A percentile compares a stretch with the other conserved stretches of the same genome.
phyloP scores from a whole-genome alignment of 805 yeast genomes.

The Torulaspora gathmanii region DNA sequence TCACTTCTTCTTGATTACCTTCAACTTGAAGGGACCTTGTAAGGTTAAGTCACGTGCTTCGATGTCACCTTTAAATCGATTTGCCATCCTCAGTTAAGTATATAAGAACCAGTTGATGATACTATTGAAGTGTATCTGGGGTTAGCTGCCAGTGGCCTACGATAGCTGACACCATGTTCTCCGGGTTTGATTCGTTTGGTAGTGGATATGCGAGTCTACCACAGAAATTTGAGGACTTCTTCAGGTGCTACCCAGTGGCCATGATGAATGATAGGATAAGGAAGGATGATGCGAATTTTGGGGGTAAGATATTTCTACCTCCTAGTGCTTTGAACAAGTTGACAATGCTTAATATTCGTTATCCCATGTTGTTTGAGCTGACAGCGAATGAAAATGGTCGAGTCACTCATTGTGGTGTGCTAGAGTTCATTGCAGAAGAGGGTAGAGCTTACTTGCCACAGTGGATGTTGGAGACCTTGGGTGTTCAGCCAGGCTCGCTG shows the following conservation, averaged over 20 bases:
- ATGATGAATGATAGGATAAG: conserved; percentile 79
- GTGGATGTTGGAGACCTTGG: conserved; percentile 88
- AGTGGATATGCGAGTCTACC: conserved; percentile 33
- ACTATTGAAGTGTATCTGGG: neutral
- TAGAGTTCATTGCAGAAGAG: conserved; percentile 95
- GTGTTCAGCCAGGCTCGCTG: conserved; percentile 72
- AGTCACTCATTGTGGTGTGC: conserved; percentile 84
- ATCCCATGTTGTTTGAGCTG: conserved; percentile 91
- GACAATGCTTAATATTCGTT: conserved; percentile 85
- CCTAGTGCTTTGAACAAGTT: conserved; percentile 86
- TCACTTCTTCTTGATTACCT: neutral
- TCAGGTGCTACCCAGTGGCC: conserved; percentile 85
- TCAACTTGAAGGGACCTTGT: too few species aligned
- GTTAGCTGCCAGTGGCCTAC: neutral
- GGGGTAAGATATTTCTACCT: conserved; percentile 94
- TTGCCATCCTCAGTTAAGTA: neutral
- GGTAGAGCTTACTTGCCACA: conserved; percentile 92
- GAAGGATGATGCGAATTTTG: conserved; percentile 77
- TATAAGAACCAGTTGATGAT: neutral
- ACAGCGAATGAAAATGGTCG: conserved; percentile 57
- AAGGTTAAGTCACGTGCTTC: neutral
- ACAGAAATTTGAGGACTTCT: conserved; percentile 73
- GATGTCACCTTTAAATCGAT: neutral
- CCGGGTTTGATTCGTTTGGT: conserved; percentile 34
- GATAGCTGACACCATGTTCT: conserved; percentile 30